Conservation (phyloP, 2,329 filamentous ascomycete species). For the Aspergillus ibericus region DNA sequence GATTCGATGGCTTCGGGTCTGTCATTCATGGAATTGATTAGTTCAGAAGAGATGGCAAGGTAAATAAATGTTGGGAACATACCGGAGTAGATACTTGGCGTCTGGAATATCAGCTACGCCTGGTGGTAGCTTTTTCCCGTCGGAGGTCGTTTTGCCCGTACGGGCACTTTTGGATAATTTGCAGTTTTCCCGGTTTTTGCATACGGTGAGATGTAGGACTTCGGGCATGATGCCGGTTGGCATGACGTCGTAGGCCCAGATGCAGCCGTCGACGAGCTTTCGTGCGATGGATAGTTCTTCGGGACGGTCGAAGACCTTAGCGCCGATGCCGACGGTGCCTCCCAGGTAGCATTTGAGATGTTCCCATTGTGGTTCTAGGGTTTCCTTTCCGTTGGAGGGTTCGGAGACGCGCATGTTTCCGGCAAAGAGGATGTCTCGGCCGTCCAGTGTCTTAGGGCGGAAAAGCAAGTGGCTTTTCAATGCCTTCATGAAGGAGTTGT, state of each 20-base stretch:
- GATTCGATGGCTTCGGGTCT: slow-evolving; percentile 61
- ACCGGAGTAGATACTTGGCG: slow-evolving; percentile 34
- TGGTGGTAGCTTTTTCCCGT: slow-evolving; percentile 24
- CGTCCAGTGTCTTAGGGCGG: slow-evolving; percentile 45
- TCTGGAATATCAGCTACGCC: slow-evolving; percentile 30
- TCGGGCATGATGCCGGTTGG: slow-evolving; percentile 64
- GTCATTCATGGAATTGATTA: not conserved
- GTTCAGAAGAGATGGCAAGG: not conserved
- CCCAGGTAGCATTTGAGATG: slow-evolving; percentile 63
- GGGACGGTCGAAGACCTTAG: slow-evolving; percentile 55
- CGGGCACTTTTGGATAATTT: slow-evolving; percentile 20
- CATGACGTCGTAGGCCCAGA: slow-evolving; percentile 61
- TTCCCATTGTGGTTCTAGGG: slow-evolving; percentile 46
- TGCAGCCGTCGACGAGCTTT: slow-evolving; percentile 60
- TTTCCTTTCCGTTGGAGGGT: slow-evolving; percentile 16
- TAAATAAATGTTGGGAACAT: not conserved
- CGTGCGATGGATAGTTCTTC: slow-evolving; percentile 58
- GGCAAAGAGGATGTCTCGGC: slow-evolving; percentile 43
- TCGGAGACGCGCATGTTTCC: slow-evolving; percentile 28
- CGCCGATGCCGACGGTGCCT: slow-evolving; percentile 61
- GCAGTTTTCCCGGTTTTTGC: slow-evolving; percentile 47
- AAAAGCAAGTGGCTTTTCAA: slow-evolving; percentile 46
- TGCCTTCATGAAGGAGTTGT: slow-evolving; percentile 39
- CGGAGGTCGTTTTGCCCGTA: slow-evolving; percentile 5
- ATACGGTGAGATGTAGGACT: slow-evolving; percentile 54